These are phyloP conservation scores for Orbilia oligospora DNA, from an alignment of 2,329 filamentous ascomycete species.

Conservation along the genomic window DNA sequence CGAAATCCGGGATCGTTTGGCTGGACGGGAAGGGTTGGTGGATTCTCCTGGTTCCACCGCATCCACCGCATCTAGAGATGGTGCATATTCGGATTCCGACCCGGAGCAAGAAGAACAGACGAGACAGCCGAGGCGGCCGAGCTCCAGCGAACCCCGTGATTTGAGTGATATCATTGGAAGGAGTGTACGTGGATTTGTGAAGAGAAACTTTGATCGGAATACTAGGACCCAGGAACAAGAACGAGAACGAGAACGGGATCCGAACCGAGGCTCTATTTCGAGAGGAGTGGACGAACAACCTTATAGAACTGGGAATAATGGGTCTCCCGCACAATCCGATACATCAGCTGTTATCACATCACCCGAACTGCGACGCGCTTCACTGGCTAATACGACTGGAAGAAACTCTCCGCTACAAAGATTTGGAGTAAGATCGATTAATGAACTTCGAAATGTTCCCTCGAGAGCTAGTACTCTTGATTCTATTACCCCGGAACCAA, in stretches of 20 bases:
- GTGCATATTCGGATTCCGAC: conserved; percentile 49
- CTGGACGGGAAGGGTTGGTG: conserved; percentile 39
- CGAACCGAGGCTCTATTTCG: conserved; percentile 18
- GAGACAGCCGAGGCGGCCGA: conserved; percentile 2
- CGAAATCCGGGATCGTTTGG: conserved; percentile 54
- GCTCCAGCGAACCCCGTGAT: conserved; percentile 38
- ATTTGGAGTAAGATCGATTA: conserved; percentile 47
- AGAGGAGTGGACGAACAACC: conserved; percentile 36
- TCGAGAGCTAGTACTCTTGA: conserved; percentile 15
- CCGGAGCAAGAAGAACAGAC: not conserved
- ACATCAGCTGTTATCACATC: conserved; percentile 34
- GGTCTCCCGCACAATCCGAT: conserved; percentile 48
- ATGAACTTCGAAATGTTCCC: conserved; percentile 2
- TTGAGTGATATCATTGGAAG: conserved; percentile 54
- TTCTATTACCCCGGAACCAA: not conserved
- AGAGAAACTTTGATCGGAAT: conserved; percentile 41
- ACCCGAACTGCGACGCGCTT: conserved; percentile 43
- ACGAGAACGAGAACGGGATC: conserved; percentile 21
- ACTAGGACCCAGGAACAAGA: not conserved
- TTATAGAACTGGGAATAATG: conserved; percentile 42
- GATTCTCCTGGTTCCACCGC: conserved; percentile 56
- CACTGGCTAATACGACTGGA: conserved; percentile 27
- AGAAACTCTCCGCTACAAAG: conserved; percentile 49
- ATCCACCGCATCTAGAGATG: conserved; percentile 36
- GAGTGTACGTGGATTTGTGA: conserved; percentile 52